Conservation (phyloP, 768 basidiomycete species). For the Erythrobasidium yunnanense region DNA sequence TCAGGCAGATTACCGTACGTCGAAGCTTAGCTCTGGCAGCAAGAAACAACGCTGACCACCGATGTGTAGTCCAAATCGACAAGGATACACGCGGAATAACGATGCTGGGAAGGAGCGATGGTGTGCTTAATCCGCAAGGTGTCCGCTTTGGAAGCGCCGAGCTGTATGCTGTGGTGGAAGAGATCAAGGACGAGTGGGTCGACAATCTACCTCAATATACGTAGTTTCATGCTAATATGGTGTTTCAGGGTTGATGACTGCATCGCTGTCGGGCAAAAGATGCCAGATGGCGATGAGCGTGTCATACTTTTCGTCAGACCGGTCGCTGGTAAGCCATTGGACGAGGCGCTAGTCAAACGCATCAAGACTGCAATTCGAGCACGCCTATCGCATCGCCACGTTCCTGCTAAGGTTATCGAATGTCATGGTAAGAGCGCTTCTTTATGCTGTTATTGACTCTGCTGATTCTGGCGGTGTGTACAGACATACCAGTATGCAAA, state of each 20-base stretch:
- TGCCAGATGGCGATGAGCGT: constrained; percentile 36
- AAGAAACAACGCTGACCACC: too few relatives aligned
- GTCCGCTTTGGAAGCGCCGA: constrained; percentile 36
- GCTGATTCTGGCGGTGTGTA: neutral
- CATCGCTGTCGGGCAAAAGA: constrained; percentile 37
- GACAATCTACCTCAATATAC: neutral
- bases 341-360: constrained; percentile 17
- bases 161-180: constrained; percentile 32
- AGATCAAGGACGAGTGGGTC: constrained; percentile 30
- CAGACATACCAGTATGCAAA: constrained; percentile 13
- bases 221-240: neutral
- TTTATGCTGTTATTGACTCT: neutral
- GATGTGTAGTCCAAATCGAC: constrained; percentile 32
- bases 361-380: constrained; percentile 31
- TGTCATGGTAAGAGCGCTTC: constrained; percentile 12
- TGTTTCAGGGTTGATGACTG: constrained; percentile 32
- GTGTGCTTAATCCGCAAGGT: constrained; percentile 35
- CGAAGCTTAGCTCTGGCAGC: neutral
- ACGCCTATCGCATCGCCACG: constrained; percentile 32
- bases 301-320: constrained; percentile 38
- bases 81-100: constrained; percentile 31
- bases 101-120: constrained; percentile 32
- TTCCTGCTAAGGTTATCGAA: constrained; percentile 35
- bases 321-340: constrained; percentile 21
- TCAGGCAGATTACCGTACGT: constrained; percentile 31